Conservation (phyloP, 192 early-diverging fungal genomes). For the Pilobolus umbonatus region DNA sequence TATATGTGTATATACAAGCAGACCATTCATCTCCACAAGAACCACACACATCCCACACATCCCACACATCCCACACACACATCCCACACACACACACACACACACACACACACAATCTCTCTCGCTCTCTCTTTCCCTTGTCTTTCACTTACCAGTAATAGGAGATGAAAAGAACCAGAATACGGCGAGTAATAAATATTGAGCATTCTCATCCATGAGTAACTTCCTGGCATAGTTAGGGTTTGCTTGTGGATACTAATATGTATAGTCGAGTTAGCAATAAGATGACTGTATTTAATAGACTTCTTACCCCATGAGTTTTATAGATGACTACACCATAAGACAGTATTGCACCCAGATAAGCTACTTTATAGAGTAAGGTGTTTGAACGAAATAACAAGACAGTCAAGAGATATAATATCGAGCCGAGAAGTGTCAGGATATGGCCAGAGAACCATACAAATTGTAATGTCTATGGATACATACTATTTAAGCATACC, state of each 20-base stretch:
- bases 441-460: slow-evolving; percentile 49
- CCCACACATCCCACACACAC: too few species aligned
- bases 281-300: not conserved
- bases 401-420: slow-evolving; percentile 37
- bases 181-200: slow-evolving; percentile 67
- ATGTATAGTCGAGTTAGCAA: too few species aligned
- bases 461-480: slow-evolving; percentile 46
- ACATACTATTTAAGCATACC: not conserved
- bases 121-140: not conserved
- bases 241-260: slow-evolving; percentile 55
- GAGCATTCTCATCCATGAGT: slow-evolving; percentile 70
- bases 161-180: slow-evolving; percentile 70
- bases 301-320: slow-evolving; percentile 62
- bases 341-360: slow-evolving; percentile 59
- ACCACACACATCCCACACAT: too few species aligned
- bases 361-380: slow-evolving; percentile 53
- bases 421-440: slow-evolving; percentile 35
- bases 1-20: not conserved
- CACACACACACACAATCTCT: too few species aligned
- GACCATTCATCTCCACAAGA: slow-evolving; percentile 10
- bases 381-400: slow-evolving; percentile 38
- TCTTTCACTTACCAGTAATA: slow-evolving; percentile 48
- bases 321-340: slow-evolving; percentile 80
- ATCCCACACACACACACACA: too few species aligned
- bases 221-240: slow-evolving; percentile 55